Evolutionary conservation across 1,284 basidiomycete genomes (phyloP).

Genomic region (Rugosomyces carneus): DNA sequence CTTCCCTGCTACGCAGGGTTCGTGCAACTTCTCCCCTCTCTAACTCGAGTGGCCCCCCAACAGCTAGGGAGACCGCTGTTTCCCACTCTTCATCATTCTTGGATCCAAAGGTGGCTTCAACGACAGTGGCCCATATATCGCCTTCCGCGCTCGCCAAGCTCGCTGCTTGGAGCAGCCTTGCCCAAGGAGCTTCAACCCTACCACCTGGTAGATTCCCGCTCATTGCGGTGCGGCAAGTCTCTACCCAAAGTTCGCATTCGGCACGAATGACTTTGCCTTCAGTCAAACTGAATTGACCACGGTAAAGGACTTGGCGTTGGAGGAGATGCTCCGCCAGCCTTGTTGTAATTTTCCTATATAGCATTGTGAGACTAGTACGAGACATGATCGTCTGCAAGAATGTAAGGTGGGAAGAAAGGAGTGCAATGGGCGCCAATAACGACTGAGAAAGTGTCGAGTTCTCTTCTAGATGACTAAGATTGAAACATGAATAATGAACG

Average conservation of each 20-base stretch:
- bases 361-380: constrained; percentile 39
- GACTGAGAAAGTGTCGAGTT: constrained; percentile 47
- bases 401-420: constrained; percentile 67
- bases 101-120: constrained; percentile 40
- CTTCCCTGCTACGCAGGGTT: constrained; percentile 42
- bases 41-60: constrained; percentile 47
- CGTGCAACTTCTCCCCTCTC: constrained; percentile 46
- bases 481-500: neutral
- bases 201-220: constrained; percentile 34
- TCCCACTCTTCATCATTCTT: constrained; percentile 41
- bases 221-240: constrained; percentile 61
- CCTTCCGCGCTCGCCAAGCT: constrained; percentile 57
- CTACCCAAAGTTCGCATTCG: constrained; percentile 76
- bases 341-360: constrained; percentile 68
- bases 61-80: constrained; percentile 35
- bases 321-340: constrained; percentile 69
- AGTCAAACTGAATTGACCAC: constrained; percentile 54
- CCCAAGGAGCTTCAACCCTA: constrained; percentile 65
- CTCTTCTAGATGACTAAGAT: neutral
- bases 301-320: constrained; percentile 76
- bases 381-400: constrained; percentile 61
- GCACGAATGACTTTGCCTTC: constrained; percentile 54
- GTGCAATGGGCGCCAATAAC: constrained; percentile 64
- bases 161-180: constrained; percentile 59
- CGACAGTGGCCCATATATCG: constrained; percentile 38